Percentiles rank a stretch among this genome's conserved stretches.
Conservation (phyloP, 192 early-diverging fungal genomes). For the Backusella australiensis region DNA sequence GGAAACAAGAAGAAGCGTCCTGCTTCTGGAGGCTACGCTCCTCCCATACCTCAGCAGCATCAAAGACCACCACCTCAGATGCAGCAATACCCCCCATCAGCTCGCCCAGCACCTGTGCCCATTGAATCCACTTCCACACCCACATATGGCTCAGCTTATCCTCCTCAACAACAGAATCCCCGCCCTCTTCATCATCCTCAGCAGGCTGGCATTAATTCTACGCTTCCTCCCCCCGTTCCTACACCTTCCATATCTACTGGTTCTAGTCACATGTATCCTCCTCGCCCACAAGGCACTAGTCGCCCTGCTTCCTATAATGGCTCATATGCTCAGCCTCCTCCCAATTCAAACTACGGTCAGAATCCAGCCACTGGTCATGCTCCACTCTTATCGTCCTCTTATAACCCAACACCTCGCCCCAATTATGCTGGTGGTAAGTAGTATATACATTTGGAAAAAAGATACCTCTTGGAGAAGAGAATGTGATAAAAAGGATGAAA, state of each 20-base stretch:
- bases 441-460: no score
- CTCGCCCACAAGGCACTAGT: conserved; percentile 11
- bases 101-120: not conserved
- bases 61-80: not conserved
- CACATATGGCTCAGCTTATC: not conserved
- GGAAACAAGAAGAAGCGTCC: conserved; percentile 13
- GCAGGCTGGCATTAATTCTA: not conserved
- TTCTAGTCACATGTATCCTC: conserved; percentile 1
- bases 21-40: not conserved
- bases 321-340: not conserved
- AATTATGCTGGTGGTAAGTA: not conserved
- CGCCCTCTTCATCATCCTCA: not conserved
- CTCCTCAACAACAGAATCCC: not conserved
- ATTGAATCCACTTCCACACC: conserved; percentile 1
- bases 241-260: conserved; percentile 12
- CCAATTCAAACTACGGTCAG: not conserved
- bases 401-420: conserved; percentile 1
- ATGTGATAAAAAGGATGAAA: not conserved
- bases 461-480: not conserved
- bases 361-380: not conserved
- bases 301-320: conserved; percentile 23
- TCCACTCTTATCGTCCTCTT: conserved; percentile 16
- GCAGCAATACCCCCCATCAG: not conserved
- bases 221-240: not conserved
- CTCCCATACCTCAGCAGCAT: not conserved